A percentile compares a stretch with the other conserved stretches of the same genome.
phyloP scores from a whole-genome alignment of 768 basidiomycete species.

The Russula ochroleuca region DNA sequence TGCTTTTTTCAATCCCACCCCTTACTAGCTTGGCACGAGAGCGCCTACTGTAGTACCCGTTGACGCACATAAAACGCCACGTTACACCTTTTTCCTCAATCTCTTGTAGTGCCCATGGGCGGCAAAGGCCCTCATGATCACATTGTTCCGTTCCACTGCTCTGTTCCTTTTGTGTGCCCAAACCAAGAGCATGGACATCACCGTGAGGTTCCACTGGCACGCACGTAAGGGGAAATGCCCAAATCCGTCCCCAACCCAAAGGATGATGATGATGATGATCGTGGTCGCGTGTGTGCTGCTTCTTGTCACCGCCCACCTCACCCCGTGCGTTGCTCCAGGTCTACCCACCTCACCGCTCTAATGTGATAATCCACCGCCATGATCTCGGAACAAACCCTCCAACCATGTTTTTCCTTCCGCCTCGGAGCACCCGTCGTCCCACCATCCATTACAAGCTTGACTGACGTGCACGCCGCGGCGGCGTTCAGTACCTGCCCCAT shows the following conservation, averaged over 20 bases:
- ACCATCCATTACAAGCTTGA: too few species aligned
- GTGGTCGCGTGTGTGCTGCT: background rate
- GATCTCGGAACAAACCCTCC: background rate
- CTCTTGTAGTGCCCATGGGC: background rate
- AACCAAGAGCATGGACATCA: background rate
- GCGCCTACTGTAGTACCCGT: background rate
- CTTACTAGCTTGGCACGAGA: background rate
- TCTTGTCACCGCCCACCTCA: background rate
- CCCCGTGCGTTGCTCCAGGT: background rate
- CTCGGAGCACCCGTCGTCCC: background rate
- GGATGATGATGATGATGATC: too few species aligned
- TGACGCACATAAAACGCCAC: background rate
- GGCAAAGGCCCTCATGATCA: background rate
- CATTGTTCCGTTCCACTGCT: background rate
- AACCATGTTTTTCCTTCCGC: background rate
- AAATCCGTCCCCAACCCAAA: background rate
- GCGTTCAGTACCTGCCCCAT: constrained; percentile 1
- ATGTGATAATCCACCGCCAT: background rate
- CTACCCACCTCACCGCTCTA: background rate
- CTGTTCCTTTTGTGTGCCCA: background rate
- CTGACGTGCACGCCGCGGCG: background rate
- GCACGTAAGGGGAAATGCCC: background rate
- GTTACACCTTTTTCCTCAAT: constrained; percentile 3
- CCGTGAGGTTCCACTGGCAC: too few species aligned
- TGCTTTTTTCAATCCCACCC: constrained; percentile 1